Evolutionary conservation across 495 filamentous ascomycete species (phyloP), one percentile per base, ranked within the genome.

Genomic region (Penicillium tannophilum): DNA sequence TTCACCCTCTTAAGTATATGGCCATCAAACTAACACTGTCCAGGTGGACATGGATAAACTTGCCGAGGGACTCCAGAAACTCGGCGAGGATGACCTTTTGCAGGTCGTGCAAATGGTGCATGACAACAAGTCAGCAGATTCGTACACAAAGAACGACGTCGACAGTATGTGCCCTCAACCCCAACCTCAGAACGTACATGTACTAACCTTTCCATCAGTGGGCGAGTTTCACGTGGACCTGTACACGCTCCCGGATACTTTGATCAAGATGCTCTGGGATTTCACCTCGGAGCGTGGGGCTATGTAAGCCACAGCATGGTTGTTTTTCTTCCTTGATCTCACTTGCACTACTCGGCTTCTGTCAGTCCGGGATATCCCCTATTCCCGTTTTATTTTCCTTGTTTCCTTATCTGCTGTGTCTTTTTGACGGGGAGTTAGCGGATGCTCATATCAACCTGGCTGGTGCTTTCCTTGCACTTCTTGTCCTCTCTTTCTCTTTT

Each of bases 161-260:
- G 95, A 99, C 62, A 86, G 91, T 93, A 75, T 78, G 90, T 81
- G 8, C 16, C 24, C 33, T 24, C 39, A 33, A 39, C 2, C 2
- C 8, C 11, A 16, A 43, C 41, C 20, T 46, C 2, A 44, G 7
- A 28, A 28, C 28, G 28, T 28, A 28, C 6, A 5, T 36, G 24
- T 20, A 48, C 39, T 59, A 36, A 63, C 59, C 19, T 17, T 36
- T n/a, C 9, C 24, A 24, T 55, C 70, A 94, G 91, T 90, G 69
- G 95, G 95, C 61, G 95, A 99, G 76, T 99, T 99, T 80, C 93
- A 97, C 58, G 93, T 99, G 55, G 95, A 99, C 68, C 82, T 99
- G 19, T 98, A 96, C 74, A 98, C 95, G 17, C 80, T 99, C 20
- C 93, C 95, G 1, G 93, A 97, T 51, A 68, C 74, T 16, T 62